Evolutionary conservation across 2,329 filamentous ascomycete genomes (phyloP), one percentile per base, ranked within the genome.

Genomic region (Cordyceps farinosa): DNA sequence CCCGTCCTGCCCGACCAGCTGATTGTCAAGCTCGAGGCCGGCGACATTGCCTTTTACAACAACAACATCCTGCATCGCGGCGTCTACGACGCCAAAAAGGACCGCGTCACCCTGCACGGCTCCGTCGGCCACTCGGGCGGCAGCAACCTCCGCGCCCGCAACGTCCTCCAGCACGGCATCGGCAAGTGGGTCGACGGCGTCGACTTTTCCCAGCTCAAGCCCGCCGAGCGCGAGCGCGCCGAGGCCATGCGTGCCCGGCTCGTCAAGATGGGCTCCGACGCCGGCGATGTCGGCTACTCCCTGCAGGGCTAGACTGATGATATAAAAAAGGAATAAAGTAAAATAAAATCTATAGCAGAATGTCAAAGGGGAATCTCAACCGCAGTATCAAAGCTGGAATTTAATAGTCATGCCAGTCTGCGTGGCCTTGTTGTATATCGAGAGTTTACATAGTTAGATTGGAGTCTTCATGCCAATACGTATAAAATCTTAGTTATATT

Each of bases 11-110:
- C 87, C 0, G 85, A 79, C 0, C 87, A 92, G 78, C 71, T 88
- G 15, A 76, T 84, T 3, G 91, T 96, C 17, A 71, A 79, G 71
- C 78, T 96, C 65, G 78, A 84, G 66, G 82, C 91, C 0, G 92
- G 92, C 0, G 92, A 96, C 75, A 86, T 90, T 17, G 90, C 90
- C 48, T 96, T 96, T 70, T 96, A 96, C 72, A 87, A 96, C 74
- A 96, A 93, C 72, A 96, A 96, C 74, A 96, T 96, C 67, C 74
- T 96, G 66, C 90, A 92, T 70, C 79, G 89, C 4, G 90, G 89
- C 1, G 84, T 85, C 34, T 92, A 92, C 73, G 78, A 82, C 67
- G 75, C 76, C 13, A 69, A 45, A 1, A 82, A 78, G 68, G 87
- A 91, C 76, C 78, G 90, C 30, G 83, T 89, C 80, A 91, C 89